Conservation (phyloP, 2,329 filamentous ascomycete species). For the Thelonectria olida region DNA sequence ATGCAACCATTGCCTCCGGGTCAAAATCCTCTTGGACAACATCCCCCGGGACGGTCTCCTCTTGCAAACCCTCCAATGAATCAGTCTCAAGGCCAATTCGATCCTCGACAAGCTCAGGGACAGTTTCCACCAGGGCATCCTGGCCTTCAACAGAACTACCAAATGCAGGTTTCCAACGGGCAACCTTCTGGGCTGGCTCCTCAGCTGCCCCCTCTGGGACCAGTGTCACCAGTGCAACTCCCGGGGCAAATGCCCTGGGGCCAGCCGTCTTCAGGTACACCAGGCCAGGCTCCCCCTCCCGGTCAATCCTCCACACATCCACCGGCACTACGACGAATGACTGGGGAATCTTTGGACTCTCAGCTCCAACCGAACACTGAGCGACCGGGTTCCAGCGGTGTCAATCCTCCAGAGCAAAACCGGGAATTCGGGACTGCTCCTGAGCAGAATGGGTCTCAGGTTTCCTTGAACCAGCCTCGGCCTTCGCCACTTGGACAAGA, state of each 20-base stretch:
- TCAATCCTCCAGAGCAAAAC: neutral
- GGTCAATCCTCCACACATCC: conserved; percentile 10
- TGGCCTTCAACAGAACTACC: neutral
- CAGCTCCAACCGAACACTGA: conserved; percentile 24
- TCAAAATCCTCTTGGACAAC: conserved; percentile 20
- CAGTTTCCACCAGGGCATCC: neutral
- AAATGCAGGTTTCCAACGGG: neutral
- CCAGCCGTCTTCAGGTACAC: conserved; percentile 8
- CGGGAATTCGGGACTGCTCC: neutral
- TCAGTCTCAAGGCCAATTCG: neutral
- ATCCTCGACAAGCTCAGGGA: neutral
- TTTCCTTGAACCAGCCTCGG: conserved; percentile 9
- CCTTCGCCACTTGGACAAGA: conserved; percentile 17
- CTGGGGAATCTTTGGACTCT: conserved; percentile 23
- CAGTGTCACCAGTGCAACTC: conserved; percentile 15
- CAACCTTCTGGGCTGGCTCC: conserved; percentile 6
- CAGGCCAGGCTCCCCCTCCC: conserved; percentile 5
- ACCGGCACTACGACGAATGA: conserved; percentile 28
- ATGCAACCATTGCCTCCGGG: conserved; percentile 20
- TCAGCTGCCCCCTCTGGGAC: conserved; percentile 11
- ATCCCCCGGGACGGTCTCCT: conserved; percentile 10
- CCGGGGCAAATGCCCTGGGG: conserved; percentile 4
- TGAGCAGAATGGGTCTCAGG: conserved; percentile 3
- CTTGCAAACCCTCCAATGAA: neutral
- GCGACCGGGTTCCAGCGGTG: conserved; percentile 23